phyloP scores from a whole-genome alignment of 2,329 filamentous ascomycete species.

The Lachnellula cervina region DNA sequence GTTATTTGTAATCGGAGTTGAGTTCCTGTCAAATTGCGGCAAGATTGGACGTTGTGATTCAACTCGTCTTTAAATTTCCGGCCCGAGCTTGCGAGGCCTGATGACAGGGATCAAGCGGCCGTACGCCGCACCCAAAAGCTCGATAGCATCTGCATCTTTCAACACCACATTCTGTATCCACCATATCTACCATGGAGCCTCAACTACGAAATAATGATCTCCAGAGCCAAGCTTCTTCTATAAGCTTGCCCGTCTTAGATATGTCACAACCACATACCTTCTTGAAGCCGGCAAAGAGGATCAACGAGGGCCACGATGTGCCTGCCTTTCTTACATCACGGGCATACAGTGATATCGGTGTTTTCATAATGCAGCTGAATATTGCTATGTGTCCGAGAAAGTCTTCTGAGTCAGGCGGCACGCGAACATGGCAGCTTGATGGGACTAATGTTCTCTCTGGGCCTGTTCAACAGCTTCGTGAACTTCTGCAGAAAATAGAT shows the following conservation, averaged over 20 bases:
- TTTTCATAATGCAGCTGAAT: slow-evolving; percentile 87
- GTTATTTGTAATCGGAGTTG: too few relatives aligned
- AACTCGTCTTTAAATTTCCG: too few relatives aligned
- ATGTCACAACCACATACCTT: slow-evolving; percentile 51
- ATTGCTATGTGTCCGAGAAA: slow-evolving; percentile 73
- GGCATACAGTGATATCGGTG: slow-evolving; percentile 82
- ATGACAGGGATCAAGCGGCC: background rate
- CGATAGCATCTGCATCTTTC: background rate
- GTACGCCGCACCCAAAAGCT: background rate
- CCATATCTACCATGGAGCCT: slow-evolving; percentile 9
- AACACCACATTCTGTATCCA: background rate
- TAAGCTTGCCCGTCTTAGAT: slow-evolving; percentile 38
- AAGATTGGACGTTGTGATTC: too few relatives aligned
- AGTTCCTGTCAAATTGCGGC: too few relatives aligned
- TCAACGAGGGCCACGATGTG: slow-evolving; percentile 81
- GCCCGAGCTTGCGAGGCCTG: too few relatives aligned
- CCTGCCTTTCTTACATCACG: slow-evolving; percentile 70
- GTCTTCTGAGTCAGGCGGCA: slow-evolving; percentile 34
- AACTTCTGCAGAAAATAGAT: slow-evolving; percentile 60
- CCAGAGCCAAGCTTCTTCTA: slow-evolving; percentile 1
- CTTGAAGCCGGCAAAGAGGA: slow-evolving; percentile 66
- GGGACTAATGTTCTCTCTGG: slow-evolving; percentile 37
- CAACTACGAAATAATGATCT: background rate
- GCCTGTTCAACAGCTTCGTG: slow-evolving; percentile 57
- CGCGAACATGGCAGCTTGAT: slow-evolving; percentile 48